Evolutionary conservation across 2,329 filamentous ascomycete genomes (phyloP), one percentile per base, ranked within the genome.

Genomic region (Bipolaris zeicola): DNA sequence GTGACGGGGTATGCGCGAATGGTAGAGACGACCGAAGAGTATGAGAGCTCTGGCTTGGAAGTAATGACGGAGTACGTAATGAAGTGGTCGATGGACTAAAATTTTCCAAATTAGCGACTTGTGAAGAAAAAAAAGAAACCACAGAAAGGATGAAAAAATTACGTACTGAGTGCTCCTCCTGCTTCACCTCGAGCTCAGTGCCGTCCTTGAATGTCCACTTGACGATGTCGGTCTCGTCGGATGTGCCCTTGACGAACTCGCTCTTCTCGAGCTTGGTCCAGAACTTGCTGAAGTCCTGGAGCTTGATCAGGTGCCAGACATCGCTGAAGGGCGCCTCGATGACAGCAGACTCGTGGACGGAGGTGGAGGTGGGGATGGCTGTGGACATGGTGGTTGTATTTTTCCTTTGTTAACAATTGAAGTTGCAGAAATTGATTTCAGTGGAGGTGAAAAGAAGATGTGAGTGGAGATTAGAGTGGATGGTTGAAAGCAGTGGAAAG

Each of bases 261-360:
- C 82, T 85, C 71, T 82, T 82, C 62, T 82, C 79, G 42, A 91
- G 81, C 61, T 84, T 83, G 42, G 80, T 79, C 86, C 87, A 90
- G 80, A 89, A 91, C 69, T 84, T 82, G 79, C 78, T 75, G 77
- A 91, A 90, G 74, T 87, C 82, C 75, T 86, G 83, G 37, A 90
- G 85, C 82, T 90, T 90, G 84, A 90, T 87, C 69, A 86, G 81
- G 80, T 90, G 88, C 88, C 88, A 91, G 73, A 90, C 87, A 64
- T 84, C 76, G 68, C 82, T 82, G 73, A 90, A 83, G 33, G 85
- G 84, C 36, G 87, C 87, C 66, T 85, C 81, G 77, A 91, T 89
- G 76, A 91, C 86, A 70, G 85, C 82, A 53, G 83, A 86, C 79
- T 89, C 87, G 66, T 81, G 79, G 68, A 89, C 85, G 24, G 84